Percentiles rank a stretch among this genome's conserved stretches.
These are phyloP conservation scores for Aegilops bicornis DNA, from an alignment of 176 grass and related monocot species.

Conservation along the genomic window DNA sequence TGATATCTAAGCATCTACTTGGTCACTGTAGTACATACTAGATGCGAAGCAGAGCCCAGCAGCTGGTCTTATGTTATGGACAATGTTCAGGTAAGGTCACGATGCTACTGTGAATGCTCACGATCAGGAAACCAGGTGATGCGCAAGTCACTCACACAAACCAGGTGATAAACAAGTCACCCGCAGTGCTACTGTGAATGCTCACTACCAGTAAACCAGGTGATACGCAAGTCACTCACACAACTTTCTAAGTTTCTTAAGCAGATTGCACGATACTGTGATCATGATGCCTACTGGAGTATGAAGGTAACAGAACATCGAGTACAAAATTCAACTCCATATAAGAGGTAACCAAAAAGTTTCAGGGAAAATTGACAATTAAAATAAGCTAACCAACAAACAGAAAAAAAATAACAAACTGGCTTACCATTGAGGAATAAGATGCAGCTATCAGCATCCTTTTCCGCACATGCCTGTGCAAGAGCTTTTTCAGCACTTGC, in stretches of 20 bases:
- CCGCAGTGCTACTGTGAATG: not conserved
- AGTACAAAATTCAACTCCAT: not conserved
- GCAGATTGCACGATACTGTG: not conserved
- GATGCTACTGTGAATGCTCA: not conserved
- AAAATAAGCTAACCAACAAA: not conserved
- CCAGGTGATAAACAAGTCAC: not conserved
- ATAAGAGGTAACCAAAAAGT: not conserved
- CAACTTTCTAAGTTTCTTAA: not conserved
- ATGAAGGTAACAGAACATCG: not conserved
- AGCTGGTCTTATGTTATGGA: not conserved
- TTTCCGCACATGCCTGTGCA: constrained; percentile 60
- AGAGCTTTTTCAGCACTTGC: constrained; percentile 69
- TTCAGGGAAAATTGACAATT: not conserved
- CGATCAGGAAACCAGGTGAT: too few species aligned
- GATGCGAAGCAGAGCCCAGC: not conserved
- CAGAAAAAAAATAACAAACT: not conserved
- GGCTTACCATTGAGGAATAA: constrained; percentile 76
- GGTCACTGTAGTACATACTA: not conserved
- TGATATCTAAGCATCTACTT: not conserved
- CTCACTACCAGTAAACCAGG: too few species aligned
- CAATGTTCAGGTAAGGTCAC: not conserved
- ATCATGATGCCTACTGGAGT: not conserved
- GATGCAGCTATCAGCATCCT: constrained; percentile 67
- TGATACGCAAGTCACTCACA: too few species aligned
- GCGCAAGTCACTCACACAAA: not conserved